Conservation (phyloP, 805 yeast genomes). For the Candida berthetii region DNA sequence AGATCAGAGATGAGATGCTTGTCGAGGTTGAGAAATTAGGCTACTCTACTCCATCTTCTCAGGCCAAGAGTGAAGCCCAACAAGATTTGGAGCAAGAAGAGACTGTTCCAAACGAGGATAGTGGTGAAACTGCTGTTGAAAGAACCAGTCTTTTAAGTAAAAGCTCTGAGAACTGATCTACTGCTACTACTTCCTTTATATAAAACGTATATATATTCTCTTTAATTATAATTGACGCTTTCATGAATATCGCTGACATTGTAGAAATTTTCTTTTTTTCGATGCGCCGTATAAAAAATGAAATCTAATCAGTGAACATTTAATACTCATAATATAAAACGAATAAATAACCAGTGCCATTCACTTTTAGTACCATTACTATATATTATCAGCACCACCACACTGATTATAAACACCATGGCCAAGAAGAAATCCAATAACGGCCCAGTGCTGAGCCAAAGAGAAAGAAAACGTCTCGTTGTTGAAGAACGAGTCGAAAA, state of each 20-base stretch:
- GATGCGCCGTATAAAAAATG: too few species aligned
- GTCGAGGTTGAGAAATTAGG: conserved; percentile 29
- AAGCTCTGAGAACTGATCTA: conserved; percentile 1
- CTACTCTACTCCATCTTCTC: conserved; percentile 22
- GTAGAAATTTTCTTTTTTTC: too few species aligned
- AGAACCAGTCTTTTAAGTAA: conserved; percentile 20
- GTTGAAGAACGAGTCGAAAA: background rate
- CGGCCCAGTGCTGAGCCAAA: conserved; percentile 1
- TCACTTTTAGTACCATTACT: too few species aligned
- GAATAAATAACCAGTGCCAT: too few species aligned
- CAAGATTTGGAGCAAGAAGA: conserved; percentile 14
- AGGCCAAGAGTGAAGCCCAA: background rate
- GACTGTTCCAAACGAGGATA: conserved; percentile 15
- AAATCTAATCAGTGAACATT: too few species aligned
- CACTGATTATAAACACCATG: background rate
- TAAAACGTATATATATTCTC: too few species aligned
- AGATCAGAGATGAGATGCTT: conserved; percentile 56
- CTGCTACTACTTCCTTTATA: too few species aligned
- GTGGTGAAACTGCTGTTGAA: conserved; percentile 9
- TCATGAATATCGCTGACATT: too few species aligned
- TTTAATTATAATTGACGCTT: too few species aligned
- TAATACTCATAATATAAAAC: too few species aligned
- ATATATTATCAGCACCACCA: too few species aligned
- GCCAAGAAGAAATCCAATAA: conserved; percentile 1
- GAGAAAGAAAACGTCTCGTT: background rate